Evolutionary conservation across 129 eudicot species (phyloP).

Genomic region (Helianthus annuus): HanXRQr2.0-SUNRISE NC_035447.2:55127725-55128224

Average conservation of each 20-base stretch:
- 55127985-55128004: neutral
- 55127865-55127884: neutral
- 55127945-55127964: no score
- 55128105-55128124: no score
- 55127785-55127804: conserved; percentile 36
- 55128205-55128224: neutral
- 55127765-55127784: conserved; percentile 36
- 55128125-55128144: neutral
- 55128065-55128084: neutral
- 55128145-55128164: neutral
- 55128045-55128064: no score
- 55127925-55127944: conserved; percentile 8
- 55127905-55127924: conserved; percentile 12
- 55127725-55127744: conserved; percentile 13
- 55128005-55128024: no score
- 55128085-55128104: no score
- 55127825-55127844: conserved; percentile 23
- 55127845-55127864: conserved; percentile 2
- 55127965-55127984: conserved; percentile 6
- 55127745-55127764: conserved; percentile 15
- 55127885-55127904: neutral
- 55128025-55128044: no score
- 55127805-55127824: conserved; percentile 30
- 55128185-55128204: neutral
- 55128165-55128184: neutral